phyloP scores from a whole-genome alignment of 202 grass and related monocot genomes.

The Digitaria exilis region DNA sequence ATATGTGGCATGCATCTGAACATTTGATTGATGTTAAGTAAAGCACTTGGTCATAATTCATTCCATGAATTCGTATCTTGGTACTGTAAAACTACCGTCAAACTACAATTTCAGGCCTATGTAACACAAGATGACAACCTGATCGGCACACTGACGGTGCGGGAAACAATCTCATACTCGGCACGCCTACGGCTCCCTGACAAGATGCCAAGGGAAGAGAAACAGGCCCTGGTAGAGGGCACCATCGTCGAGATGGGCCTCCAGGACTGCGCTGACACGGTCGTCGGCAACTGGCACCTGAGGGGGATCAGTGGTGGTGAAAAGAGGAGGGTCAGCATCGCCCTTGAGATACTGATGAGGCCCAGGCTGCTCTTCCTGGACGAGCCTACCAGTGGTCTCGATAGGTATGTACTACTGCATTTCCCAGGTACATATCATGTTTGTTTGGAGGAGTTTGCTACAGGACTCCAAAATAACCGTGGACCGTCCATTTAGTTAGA shows the following conservation, averaged over 20 bases:
- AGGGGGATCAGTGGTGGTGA: slow-evolving; percentile 90
- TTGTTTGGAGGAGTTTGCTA: too few relatives aligned
- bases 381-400: slow-evolving; percentile 92
- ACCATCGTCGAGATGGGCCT: slow-evolving; percentile 97
- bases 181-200: slow-evolving; percentile 79
- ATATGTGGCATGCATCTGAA: background rate
- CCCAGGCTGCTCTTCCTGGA: slow-evolving; percentile 92
- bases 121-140: slow-evolving; percentile 95
- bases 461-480: too few relatives aligned
- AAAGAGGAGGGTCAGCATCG: slow-evolving; percentile 97
- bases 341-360: slow-evolving; percentile 89
- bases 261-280: slow-evolving; percentile 90
- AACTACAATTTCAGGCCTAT: slow-evolving; percentile 59
- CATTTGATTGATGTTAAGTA: background rate
- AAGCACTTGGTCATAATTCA: background rate
- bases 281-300: slow-evolving; percentile 94
- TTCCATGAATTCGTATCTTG: background rate
- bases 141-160: slow-evolving; percentile 91
- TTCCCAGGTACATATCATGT: background rate
- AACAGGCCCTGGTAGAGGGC: slow-evolving; percentile 86
- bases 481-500: too few relatives aligned
- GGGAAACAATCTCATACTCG: slow-evolving; percentile 92
- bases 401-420: slow-evolving; percentile 51
- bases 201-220: slow-evolving; percentile 87
- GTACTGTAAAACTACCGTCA: background rate